Conservation (phyloP, 352 stramenopile species). For the Peronosclerospora sorghi region DNA sequence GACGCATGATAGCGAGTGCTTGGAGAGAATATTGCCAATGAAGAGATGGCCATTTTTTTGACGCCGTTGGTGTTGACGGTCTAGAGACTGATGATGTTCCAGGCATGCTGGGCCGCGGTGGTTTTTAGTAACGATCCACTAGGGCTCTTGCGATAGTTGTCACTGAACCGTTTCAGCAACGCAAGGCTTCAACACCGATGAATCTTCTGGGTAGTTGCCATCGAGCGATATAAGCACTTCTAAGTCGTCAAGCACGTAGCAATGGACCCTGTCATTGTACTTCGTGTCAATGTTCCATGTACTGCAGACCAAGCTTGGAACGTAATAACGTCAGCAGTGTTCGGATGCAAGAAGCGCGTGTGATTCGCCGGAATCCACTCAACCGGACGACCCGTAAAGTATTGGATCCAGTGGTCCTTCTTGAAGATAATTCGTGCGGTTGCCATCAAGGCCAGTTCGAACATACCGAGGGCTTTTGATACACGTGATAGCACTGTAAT, state of each 20-base stretch:
- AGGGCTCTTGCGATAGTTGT: background rate
- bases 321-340: background rate
- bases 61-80: background rate
- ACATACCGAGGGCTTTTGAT: background rate
- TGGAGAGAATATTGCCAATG: background rate
- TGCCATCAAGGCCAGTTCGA: too few species aligned
- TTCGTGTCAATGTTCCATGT: background rate
- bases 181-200: background rate
- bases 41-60: background rate
- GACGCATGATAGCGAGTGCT: background rate
- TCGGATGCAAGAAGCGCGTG: background rate
- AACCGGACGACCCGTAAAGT: too few species aligned
- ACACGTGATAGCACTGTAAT: background rate
- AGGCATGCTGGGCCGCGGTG: too few species aligned
- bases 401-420: conserved; percentile 1
- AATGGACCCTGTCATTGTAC: background rate
- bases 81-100: background rate
- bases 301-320: background rate
- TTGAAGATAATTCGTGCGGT: background rate
- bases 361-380: background rate
- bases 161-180: background rate
- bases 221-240: background rate
- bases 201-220: too few species aligned
- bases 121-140: background rate
- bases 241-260: background rate